Conservation (phyloP, 2,329 filamentous ascomycete genomes). For the Macroventuria anomochaeta region DNA sequence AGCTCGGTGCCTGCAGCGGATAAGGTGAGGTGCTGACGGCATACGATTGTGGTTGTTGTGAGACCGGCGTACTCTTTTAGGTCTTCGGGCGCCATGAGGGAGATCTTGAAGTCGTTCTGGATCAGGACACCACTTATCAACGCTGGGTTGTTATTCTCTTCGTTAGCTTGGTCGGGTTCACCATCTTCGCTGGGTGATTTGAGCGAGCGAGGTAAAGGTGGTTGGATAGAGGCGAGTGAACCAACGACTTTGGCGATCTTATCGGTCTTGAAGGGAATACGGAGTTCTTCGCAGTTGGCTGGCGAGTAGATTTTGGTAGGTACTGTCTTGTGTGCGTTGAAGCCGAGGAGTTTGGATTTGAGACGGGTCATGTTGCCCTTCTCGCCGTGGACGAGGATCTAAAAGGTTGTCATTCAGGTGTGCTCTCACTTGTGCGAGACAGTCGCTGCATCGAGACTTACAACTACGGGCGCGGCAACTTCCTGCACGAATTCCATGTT, state of each 20-base stretch:
- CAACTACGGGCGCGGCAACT: slow-evolving; percentile 87
- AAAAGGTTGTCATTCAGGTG: slow-evolving; percentile 7
- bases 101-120: slow-evolving; percentile 97
- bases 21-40: slow-evolving; percentile 87
- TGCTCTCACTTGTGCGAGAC: not conserved
- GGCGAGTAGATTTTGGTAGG: slow-evolving; percentile 94
- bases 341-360: slow-evolving; percentile 91
- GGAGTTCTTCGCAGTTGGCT: slow-evolving; percentile 91
- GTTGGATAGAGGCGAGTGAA: slow-evolving; percentile 82
- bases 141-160: slow-evolving; percentile 46
- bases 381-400: slow-evolving; percentile 97
- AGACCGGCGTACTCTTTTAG: slow-evolving; percentile 95
- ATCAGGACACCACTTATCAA: slow-evolving; percentile 90
- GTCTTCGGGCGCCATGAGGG: slow-evolving; percentile 95
- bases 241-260: slow-evolving; percentile 97
- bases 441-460: slow-evolving; percentile 58
- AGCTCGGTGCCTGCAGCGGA: slow-evolving; percentile 88
- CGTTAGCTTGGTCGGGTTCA: slow-evolving; percentile 30
- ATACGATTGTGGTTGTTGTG: slow-evolving; percentile 91
- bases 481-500: slow-evolving; percentile 98
- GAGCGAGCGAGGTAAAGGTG: slow-evolving; percentile 59
- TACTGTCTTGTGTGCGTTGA: slow-evolving; percentile 79
- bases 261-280: slow-evolving; percentile 93
- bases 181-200: slow-evolving; percentile 37
- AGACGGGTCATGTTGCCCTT: slow-evolving; percentile 98